A percentile compares a stretch with the other conserved stretches of the same genome.
phyloP scores from a whole-genome alignment of 148 eudicot genomes.

The Arbutus unedo region DNA sequence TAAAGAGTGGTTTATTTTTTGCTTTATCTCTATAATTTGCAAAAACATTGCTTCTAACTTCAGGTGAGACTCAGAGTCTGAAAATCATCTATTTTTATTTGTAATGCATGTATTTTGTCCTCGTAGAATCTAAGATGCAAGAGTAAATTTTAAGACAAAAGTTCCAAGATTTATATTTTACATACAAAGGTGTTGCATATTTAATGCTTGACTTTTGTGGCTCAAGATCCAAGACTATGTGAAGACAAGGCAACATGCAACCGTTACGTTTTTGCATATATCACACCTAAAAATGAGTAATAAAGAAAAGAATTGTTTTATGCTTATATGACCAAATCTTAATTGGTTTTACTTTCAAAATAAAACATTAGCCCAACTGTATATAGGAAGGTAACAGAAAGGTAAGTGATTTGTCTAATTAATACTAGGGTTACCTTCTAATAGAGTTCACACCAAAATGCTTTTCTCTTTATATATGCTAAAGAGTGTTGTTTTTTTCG shows the following conservation, averaged over 20 bases:
- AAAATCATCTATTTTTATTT: not conserved
- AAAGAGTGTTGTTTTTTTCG: not conserved
- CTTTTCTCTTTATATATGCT: not conserved
- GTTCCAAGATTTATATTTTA: too few relatives aligned
- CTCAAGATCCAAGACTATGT: too few relatives aligned
- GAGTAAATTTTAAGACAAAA: too few relatives aligned
- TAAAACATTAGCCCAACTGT: not conserved
- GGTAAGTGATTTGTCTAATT: not conserved
- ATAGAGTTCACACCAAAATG: not conserved
- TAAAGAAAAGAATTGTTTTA: too few relatives aligned
- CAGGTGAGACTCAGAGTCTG: not conserved
- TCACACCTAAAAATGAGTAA: too few relatives aligned
- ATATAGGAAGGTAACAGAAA: not conserved
- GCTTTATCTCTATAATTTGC: not conserved
- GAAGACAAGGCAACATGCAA: too few relatives aligned
- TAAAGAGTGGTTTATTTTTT: not conserved
- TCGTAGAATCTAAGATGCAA: too few relatives aligned
- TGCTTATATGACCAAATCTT: not conserved
- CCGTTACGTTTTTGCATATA: too few relatives aligned
- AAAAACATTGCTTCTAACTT: not conserved
- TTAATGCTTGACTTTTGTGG: too few relatives aligned
- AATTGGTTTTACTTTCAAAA: not conserved
- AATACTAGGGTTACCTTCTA: not conserved
- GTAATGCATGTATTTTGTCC: too few relatives aligned
- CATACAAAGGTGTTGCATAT: too few relatives aligned